Percentiles rank a stretch among this genome's conserved stretches.
Conservation (phyloP, 148 eudicot species). For the Limonium bicolor region DNA sequence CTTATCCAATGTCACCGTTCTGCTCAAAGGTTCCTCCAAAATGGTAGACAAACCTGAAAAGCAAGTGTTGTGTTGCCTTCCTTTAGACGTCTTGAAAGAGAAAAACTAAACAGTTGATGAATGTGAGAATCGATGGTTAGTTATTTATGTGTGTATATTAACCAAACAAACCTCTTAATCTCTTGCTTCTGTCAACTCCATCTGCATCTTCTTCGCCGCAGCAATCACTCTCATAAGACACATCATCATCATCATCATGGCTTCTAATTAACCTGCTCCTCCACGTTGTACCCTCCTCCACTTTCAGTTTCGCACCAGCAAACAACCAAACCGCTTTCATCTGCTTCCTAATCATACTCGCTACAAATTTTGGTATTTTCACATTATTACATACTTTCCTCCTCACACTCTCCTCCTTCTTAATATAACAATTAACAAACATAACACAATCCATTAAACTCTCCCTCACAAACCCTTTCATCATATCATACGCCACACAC, state of each 20-base stretch:
- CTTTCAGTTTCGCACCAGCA: not conserved
- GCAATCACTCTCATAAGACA: not conserved
- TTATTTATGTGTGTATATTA: not conserved
- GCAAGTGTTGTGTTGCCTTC: too few species aligned
- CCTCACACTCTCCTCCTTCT: conserved; percentile 5
- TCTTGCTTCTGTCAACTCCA: conserved; percentile 2
- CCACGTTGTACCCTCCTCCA: too few species aligned
- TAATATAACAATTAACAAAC: conserved; percentile 30
- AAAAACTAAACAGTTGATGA: not conserved
- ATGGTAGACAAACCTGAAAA: conserved; percentile 1
- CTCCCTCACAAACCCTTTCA: conserved; percentile 62
- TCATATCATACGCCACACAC: conserved; percentile 84
- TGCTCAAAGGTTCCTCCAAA: conserved; percentile 5
- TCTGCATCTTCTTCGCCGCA: not conserved
- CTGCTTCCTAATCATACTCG: conserved; percentile 60
- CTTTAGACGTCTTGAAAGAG: too few species aligned
- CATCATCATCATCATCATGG: too few species aligned
- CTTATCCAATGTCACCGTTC: too few species aligned
- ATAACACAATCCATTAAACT: conserved; percentile 78
- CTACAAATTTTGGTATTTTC: conserved; percentile 39
- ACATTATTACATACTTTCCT: not conserved
- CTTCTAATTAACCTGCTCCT: too few species aligned
- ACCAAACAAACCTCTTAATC: conserved; percentile 1
- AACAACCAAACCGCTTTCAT: conserved; percentile 65
- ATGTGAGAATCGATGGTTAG: not conserved